Evolutionary conservation across 805 yeast genomes (phyloP), one percentile per base, ranked within the genome.

Genomic region (Brettanomyces custersianus): DNA sequence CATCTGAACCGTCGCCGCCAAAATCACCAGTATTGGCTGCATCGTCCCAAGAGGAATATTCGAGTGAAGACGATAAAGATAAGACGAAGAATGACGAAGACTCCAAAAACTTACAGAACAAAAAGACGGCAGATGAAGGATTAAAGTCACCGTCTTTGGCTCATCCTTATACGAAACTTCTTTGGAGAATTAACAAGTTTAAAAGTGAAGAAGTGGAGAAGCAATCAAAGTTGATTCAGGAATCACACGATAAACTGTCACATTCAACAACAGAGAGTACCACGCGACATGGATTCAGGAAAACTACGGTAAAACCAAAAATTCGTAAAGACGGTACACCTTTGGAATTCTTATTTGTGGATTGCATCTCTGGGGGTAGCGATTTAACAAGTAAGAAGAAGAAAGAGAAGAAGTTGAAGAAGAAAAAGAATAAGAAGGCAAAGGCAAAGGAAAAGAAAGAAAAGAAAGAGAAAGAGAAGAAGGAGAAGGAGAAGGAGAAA

Each of bases 271-370:
- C 40, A 11, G 36, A 44, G 15, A 43, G 44, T 23, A 45, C 48
- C 4, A 51, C 49, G 31, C 51, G 48, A 36, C 44, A 52, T 26
- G 58, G 59, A 1, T 47, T 54, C 30, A 35, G 50, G 23, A 51
- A 49, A 37, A 46, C 52, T 19, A 47, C 43, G 25, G 38, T 52
- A 13, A 53, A 57, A 36, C 62, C 63, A 3, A 55, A 52, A 39
- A 46, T 50, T 8, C 51, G 42, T 31, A 54, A 55, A 40, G 51
- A 53, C 28, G 62, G 62, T 0, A 46, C 43, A 13, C 60, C 61
- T 4, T 29, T 47, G 20, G 58, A 55, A 37, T 59, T 57, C 36
- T 39, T 55, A 18, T 59, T 58, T 45, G 62, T 59, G 16, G 60
- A 59, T 29, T 49, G 54, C 36, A 48, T 49, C 2, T 52, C 55